These are phyloP conservation scores for Pseudozyma tsukubaensis DNA, from an alignment of 1,284 basidiomycete genomes.

Conservation along the genomic window DNA sequence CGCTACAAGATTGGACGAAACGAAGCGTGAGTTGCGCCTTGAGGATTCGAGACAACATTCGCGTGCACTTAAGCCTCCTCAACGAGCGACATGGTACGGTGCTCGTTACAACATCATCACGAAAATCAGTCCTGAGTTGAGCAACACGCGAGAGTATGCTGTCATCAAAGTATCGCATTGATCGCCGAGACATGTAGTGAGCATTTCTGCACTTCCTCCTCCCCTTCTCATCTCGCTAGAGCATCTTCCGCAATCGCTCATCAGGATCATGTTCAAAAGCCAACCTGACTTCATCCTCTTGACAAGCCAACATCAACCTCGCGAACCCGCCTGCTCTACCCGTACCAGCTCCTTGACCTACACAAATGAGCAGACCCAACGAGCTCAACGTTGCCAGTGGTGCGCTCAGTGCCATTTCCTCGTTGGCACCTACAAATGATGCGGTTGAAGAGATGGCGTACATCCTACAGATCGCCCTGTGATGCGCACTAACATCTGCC, in stretches of 20 bases:
- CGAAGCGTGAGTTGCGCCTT: no score
- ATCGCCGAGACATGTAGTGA: neutral
- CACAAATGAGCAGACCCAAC: constrained; percentile 59
- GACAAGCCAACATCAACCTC: constrained; percentile 56
- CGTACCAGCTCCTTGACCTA: constrained; percentile 60
- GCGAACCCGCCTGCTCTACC: constrained; percentile 57
- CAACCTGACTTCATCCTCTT: constrained; percentile 63
- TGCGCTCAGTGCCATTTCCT: constrained; percentile 21
- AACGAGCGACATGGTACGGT: no score
- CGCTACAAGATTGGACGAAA: no score
- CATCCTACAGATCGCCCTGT: constrained; percentile 52
- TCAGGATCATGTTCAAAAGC: constrained; percentile 59
- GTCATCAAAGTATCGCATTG: no score
- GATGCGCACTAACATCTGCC: constrained; percentile 75
- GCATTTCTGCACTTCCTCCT: no score
- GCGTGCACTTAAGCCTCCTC: no score
- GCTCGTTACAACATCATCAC: no score
- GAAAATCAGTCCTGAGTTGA: no score
- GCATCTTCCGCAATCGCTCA: constrained; percentile 51
- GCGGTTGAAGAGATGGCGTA: constrained; percentile 34
- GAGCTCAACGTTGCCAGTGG: constrained; percentile 53
- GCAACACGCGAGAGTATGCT: no score
- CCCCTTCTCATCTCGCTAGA: constrained; percentile 14
- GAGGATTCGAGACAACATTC: no score
- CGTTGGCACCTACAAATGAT: neutral